Percentiles rank a stretch among this genome's conserved stretches.
Conservation (phyloP, 2,329 filamentous ascomycete genomes). For the Beauveria bassiana region DNA sequence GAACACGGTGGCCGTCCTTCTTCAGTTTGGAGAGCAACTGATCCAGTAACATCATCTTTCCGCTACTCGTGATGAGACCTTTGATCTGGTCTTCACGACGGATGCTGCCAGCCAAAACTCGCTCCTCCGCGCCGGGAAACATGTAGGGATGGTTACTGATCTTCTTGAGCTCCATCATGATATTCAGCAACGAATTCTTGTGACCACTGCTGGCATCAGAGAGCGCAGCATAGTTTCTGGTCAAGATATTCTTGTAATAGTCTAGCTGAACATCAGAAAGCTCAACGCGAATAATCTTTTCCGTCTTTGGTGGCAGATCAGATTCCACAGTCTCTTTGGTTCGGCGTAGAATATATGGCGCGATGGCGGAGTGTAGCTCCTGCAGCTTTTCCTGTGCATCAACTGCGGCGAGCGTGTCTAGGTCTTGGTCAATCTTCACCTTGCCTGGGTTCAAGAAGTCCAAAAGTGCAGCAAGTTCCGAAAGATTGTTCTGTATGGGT, state of each 20-base stretch:
- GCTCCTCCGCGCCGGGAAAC: conserved; percentile 89
- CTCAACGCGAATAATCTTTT: conserved; percentile 98
- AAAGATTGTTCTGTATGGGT: conserved; percentile 93
- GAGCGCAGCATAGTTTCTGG: conserved; percentile 88
- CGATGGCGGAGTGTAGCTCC: conserved; percentile 76
- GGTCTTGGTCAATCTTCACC: conserved; percentile 82
- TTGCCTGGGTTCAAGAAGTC: conserved; percentile 97
- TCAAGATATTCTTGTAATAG: conserved; percentile 98
- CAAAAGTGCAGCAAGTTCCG: conserved; percentile 83
- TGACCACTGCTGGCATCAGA: conserved; percentile 85
- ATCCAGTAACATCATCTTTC: conserved; percentile 99
- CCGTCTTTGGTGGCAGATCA: conserved; percentile 90
- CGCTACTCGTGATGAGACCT: conserved; percentile 89
- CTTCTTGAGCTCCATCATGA: conserved; percentile 99
- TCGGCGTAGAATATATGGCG: conserved; percentile 88
- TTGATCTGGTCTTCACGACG: conserved; percentile 87
- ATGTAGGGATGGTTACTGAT: conserved; percentile 98
- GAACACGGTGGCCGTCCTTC: conserved; percentile 85
- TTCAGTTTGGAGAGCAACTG: conserved; percentile 90
- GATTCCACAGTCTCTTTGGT: conserved; percentile 98
- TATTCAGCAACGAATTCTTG: conserved; percentile 91
- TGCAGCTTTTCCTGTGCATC: conserved; percentile 82
- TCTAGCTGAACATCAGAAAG: conserved; percentile 93
- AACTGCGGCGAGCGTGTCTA: conserved; percentile 69
- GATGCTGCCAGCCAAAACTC: conserved; percentile 70